phyloP scores from a whole-genome alignment of 495 filamentous ascomycete genomes.

The Tuber brumale region DNA sequence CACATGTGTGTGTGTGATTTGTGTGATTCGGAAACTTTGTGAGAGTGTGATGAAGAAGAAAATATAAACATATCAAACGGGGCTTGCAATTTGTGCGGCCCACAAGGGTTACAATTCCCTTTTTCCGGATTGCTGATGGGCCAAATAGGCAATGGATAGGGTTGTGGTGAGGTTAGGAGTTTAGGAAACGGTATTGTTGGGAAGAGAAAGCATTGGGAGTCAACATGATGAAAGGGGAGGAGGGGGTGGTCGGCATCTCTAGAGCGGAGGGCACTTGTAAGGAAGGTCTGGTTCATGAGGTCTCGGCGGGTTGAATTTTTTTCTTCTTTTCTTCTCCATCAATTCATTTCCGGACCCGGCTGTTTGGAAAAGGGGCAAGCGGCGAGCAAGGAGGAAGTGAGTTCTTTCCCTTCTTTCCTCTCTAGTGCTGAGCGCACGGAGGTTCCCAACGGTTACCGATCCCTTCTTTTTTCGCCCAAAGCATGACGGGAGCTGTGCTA shows the following conservation, averaged over 20 bases:
- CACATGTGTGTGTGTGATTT: background rate
- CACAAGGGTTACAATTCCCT: slow-evolving; percentile 27
- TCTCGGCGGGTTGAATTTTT: slow-evolving; percentile 22
- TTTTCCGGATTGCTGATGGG: slow-evolving; percentile 32
- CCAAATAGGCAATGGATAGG: background rate
- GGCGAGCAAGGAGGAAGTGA: background rate
- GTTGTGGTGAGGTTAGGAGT: slow-evolving; percentile 13
- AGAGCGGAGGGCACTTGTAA: background rate
- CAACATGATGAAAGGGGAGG: slow-evolving; percentile 21
- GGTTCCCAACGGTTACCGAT: slow-evolving; percentile 21
- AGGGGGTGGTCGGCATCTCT: slow-evolving; percentile 12
- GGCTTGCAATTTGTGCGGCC: slow-evolving; percentile 29
- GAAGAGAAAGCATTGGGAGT: slow-evolving; percentile 20
- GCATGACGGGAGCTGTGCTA: slow-evolving; percentile 35
- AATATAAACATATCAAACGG: slow-evolving; percentile 39
- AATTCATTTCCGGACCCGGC: slow-evolving; percentile 34
- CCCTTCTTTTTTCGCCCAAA: background rate
- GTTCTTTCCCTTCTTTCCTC: slow-evolving; percentile 6
- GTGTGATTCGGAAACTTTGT: slow-evolving; percentile 8
- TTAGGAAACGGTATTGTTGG: slow-evolving; percentile 4
- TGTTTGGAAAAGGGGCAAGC: slow-evolving; percentile 33
- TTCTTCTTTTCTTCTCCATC: slow-evolving; percentile 10
- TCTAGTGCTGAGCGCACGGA: slow-evolving; percentile 20
- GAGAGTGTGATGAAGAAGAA: slow-evolving; percentile 22
- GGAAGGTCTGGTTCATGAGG: background rate